Evolutionary conservation across 805 yeast species (phyloP).

Genomic region (Candida sithepensis): DNA sequence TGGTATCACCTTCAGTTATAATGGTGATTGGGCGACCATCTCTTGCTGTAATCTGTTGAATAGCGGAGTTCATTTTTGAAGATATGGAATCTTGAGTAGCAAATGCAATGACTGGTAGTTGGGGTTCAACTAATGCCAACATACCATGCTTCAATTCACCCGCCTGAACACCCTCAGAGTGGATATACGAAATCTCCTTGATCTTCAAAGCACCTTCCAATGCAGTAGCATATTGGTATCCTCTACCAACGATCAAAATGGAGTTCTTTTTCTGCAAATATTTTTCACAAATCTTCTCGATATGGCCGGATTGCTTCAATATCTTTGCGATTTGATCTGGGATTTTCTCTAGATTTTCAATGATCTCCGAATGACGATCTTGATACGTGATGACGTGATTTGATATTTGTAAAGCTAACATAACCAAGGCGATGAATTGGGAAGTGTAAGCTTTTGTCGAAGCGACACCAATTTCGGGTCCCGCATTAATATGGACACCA

Average conservation of each 20-base stretch:
- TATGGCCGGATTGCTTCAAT: constrained; percentile 64
- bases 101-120: constrained; percentile 89
- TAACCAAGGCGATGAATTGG: constrained; percentile 92
- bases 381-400: constrained; percentile 81
- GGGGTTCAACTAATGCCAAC: constrained; percentile 91
- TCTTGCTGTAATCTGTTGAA: constrained; percentile 96
- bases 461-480: constrained; percentile 99
- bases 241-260: constrained; percentile 89
- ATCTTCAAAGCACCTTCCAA: constrained; percentile 97
- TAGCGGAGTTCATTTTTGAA: constrained; percentile 93
- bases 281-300: constrained; percentile 69
- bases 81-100: constrained; percentile 95
- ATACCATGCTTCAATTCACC: constrained; percentile 99
- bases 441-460: constrained; percentile 99
- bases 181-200: constrained; percentile 98
- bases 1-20: constrained; percentile 76
- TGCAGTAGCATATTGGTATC: constrained; percentile 95
- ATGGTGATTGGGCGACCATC: constrained; percentile 94
- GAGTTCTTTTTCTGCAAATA: constrained; percentile 81
- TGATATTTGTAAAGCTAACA: constrained; percentile 93
- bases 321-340: constrained; percentile 84
- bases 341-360: constrained; percentile 76
- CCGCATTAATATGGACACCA: constrained; percentile 99
- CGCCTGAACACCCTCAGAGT: constrained; percentile 98
- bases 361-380: constrained; percentile 78